phyloP scores from a whole-genome alignment of 768 basidiomycete species.

The Flagelloscypha sp. region DNA sequence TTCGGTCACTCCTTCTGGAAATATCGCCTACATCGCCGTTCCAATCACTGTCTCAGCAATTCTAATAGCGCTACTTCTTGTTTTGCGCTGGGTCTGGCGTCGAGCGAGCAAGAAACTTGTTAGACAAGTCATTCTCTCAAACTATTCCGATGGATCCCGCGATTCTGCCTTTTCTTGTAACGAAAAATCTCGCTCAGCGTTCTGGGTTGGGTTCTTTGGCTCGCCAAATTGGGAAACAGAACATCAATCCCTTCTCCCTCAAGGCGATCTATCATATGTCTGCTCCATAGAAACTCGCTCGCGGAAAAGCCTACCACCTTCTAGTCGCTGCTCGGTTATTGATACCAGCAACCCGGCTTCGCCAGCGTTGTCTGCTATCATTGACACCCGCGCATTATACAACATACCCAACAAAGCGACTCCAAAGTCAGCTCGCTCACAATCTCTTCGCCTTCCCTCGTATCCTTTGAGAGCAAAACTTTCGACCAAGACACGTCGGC shows the following conservation, averaged over 20 bases:
- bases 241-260: constrained; percentile 1
- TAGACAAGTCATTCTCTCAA: no score
- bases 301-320: no score
- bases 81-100: no score
- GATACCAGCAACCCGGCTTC: constrained; percentile 12
- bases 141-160: no score
- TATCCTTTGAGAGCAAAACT: constrained; percentile 11
- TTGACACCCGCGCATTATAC: constrained; percentile 7
- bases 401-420: constrained; percentile 4
- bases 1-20: no score
- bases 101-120: no score
- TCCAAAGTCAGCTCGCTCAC: constrained; percentile 10
- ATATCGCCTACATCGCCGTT: no score
- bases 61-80: no score
- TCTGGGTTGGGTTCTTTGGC: constrained; percentile 36
- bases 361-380: constrained; percentile 11
- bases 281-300: no score
- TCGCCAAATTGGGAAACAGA: constrained; percentile 36
- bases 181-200: constrained; percentile 17
- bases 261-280: no score
- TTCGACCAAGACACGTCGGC: constrained; percentile 11
- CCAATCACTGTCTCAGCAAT: no score
- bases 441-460: constrained; percentile 14
- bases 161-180: no score
- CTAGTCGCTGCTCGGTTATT: constrained; percentile 3